Conservation (phyloP, 345 rosid species). For the Salix arbutifolia region DNA sequence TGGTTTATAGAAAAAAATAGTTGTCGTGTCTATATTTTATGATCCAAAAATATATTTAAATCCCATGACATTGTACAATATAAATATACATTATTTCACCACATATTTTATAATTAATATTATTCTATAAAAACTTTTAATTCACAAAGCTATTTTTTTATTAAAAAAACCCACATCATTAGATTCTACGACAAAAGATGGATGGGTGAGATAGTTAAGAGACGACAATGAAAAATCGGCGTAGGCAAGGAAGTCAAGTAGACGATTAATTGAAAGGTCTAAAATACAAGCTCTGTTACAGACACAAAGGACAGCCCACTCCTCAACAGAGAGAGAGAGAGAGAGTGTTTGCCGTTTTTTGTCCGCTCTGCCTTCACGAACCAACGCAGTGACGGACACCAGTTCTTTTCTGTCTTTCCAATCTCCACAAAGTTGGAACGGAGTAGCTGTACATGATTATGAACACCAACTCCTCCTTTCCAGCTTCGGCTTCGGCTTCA, state of each 20-base stretch:
- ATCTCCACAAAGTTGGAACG: neutral
- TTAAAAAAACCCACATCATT: too few relatives aligned
- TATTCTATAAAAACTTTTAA: too few relatives aligned
- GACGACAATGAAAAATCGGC: neutral
- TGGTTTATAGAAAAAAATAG: too few relatives aligned
- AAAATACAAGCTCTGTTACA: neutral
- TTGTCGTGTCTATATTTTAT: too few relatives aligned
- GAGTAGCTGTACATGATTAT: neutral
- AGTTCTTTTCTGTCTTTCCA: neutral
- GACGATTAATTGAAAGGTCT: neutral
- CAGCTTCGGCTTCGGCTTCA: slow-evolving; percentile 9
- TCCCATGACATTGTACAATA: too few relatives aligned
- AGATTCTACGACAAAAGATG: too few relatives aligned
- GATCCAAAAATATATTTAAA: too few relatives aligned
- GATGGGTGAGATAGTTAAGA: neutral
- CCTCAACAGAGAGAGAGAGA: neutral
- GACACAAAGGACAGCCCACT: neutral
- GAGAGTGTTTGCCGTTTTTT: neutral
- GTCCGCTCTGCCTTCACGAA: neutral
- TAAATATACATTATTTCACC: too few relatives aligned
- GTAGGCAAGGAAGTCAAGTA: neutral
- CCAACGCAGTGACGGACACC: neutral
- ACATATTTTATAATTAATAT: too few relatives aligned
- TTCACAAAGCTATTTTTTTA: too few relatives aligned
- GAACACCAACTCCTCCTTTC: neutral